These are phyloP conservation scores for Colletotrichum caudatum DNA, from an alignment of 2,329 filamentous ascomycete species.

Conservation along the genomic window DNA sequence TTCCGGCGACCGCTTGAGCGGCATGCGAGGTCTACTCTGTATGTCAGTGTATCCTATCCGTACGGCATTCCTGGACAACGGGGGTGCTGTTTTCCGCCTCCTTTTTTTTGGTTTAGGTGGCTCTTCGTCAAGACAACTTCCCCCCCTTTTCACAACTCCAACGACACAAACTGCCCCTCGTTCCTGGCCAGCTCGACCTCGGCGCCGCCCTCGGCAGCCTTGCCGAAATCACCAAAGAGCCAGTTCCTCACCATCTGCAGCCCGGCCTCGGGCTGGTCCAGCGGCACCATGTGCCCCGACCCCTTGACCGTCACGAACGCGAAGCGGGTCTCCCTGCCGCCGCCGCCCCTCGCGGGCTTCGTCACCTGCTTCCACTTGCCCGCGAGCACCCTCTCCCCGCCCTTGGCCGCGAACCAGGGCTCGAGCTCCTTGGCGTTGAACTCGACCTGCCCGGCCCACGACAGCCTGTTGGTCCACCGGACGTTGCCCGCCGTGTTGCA, in stretches of 20 bases:
- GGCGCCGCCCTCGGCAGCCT: conserved; percentile 9
- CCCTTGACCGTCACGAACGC: conserved; percentile 50
- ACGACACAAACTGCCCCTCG: conserved; percentile 10
- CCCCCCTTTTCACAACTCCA: conserved; percentile 4
- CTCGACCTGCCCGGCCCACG: conserved; percentile 58
- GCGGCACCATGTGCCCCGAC: conserved; percentile 56
- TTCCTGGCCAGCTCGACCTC: background rate
- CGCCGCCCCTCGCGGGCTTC: conserved; percentile 8
- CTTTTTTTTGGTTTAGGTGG: background rate
- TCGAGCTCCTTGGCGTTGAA: conserved; percentile 51
- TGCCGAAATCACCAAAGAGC: conserved; percentile 33
- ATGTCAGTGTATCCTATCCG: background rate
- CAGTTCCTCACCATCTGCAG: conserved; percentile 42
- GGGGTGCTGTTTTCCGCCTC: background rate
- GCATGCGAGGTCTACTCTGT: no score
- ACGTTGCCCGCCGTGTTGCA: conserved; percentile 46
- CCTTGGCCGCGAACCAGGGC: conserved; percentile 32
- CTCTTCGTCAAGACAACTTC: background rate
- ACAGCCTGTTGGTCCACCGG: conserved; percentile 54
- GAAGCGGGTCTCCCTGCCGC: conserved; percentile 30
- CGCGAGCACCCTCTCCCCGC: conserved; percentile 22
- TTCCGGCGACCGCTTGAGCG: background rate
- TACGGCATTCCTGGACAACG: background rate
- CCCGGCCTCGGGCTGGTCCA: conserved; percentile 41
- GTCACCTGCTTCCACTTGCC: conserved; percentile 35